These are phyloP conservation scores for Pythium pyrilobum DNA, from an alignment of 352 stramenopile species.

Conservation along the genomic window DNA sequence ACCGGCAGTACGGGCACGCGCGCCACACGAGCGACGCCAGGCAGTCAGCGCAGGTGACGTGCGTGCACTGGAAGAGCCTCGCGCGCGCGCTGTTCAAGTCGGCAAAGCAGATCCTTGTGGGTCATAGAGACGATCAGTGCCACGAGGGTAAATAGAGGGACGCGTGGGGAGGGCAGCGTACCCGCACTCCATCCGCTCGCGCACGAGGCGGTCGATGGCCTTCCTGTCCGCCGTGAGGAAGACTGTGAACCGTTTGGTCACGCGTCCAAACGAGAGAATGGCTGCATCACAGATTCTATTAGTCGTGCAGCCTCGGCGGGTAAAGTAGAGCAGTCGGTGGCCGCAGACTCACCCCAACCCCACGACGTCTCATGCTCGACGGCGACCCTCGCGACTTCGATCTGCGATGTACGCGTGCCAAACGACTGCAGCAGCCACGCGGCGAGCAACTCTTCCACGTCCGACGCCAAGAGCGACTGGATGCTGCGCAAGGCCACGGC, in stretches of 20 bases:
- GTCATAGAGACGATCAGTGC: neutral
- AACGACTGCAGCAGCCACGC: constrained; percentile 8
- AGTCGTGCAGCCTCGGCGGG: too few relatives aligned
- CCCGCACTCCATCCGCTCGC: constrained; percentile 21
- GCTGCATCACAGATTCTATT: neutral
- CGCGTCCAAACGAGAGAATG: constrained; percentile 2
- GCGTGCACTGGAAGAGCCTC: constrained; percentile 18
- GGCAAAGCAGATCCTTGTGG: constrained; percentile 12
- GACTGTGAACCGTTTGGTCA: constrained; percentile 4
- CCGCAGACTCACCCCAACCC: neutral
- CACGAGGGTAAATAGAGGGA: neutral
- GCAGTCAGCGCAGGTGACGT: constrained; percentile 8
- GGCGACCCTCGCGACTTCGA: neutral
- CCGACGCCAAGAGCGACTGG: constrained; percentile 7
- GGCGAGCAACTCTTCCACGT: constrained; percentile 1
- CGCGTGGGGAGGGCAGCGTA: constrained; percentile 12
- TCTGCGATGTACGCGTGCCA: too few relatives aligned
- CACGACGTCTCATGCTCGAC: too few relatives aligned
- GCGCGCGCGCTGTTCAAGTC: neutral
- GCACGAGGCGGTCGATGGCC: constrained; percentile 14
- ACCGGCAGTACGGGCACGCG: constrained; percentile 20
- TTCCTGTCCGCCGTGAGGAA: constrained; percentile 3
- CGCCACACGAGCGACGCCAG: neutral
- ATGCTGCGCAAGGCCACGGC: neutral
- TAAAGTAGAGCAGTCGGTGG: too few relatives aligned